Percentiles rank a stretch among this genome's conserved stretches.
These are phyloP conservation scores for Herpetomonas tarakana DNA, from an alignment of 208 protist species.

Conservation along the genomic window DNA sequence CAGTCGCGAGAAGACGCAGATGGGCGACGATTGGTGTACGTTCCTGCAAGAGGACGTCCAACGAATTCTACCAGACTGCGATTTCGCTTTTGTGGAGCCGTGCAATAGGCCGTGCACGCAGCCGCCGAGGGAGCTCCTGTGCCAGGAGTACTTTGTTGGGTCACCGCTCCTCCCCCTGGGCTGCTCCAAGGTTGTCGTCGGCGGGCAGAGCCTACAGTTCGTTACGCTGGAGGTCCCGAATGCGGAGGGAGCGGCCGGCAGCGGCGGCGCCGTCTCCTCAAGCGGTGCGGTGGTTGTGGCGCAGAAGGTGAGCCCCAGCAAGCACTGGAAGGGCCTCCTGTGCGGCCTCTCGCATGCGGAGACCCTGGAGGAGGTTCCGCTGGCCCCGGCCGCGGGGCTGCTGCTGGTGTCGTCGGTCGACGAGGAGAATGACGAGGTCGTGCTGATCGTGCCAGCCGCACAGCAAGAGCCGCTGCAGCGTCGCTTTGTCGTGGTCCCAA, in stretches of 20 bases:
- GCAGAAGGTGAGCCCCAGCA: conserved; percentile 25
- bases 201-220: conserved; percentile 46
- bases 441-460: conserved; percentile 56
- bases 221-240: conserved; percentile 23
- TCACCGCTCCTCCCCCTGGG: conserved; percentile 40
- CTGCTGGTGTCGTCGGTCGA: conserved; percentile 63
- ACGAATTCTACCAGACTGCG: conserved; percentile 66
- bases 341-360: conserved; percentile 80
- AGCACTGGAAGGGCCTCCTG: conserved; percentile 27
- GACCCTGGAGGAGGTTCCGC: conserved; percentile 67
- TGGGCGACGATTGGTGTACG: conserved; percentile 45
- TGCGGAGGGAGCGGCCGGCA: conserved; percentile 9
- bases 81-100: conserved; percentile 42
- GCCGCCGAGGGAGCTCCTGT: conserved; percentile 20
- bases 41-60: conserved; percentile 78
- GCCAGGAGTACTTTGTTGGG: conserved; percentile 73
- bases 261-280: conserved; percentile 11
- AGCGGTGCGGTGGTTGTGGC: conserved; percentile 10
- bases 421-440: conserved; percentile 67
- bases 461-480: conserved; percentile 45
- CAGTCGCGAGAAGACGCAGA: conserved; percentile 26
- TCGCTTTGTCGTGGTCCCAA: conserved; percentile 65
- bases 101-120: conserved; percentile 18
- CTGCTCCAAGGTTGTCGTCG: conserved; percentile 73
- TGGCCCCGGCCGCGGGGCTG: conserved; percentile 70